phyloP scores from a whole-genome alignment of 208 protist species.

The Trypanosoma grayi region DNA sequence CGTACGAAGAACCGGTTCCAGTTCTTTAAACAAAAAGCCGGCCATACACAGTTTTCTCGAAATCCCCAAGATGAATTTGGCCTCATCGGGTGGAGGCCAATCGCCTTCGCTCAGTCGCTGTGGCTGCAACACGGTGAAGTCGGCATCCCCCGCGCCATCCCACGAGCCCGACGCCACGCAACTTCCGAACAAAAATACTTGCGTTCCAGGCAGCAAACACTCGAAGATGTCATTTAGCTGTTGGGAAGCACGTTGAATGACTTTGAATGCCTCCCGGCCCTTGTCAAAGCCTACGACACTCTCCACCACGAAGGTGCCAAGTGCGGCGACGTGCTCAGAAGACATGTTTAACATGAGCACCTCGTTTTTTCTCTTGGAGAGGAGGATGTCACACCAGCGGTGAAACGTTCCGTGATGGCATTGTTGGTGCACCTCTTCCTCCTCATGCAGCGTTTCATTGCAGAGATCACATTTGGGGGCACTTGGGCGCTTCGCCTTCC shows the following conservation, averaged over 20 bases:
- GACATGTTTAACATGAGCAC: not conserved
- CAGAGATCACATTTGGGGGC: constrained; percentile 10
- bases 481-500: not conserved
- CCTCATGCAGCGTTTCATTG: not conserved
- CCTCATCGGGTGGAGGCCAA: constrained; percentile 23
- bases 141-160: constrained; percentile 74
- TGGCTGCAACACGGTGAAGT: constrained; percentile 53
- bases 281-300: constrained; percentile 35
- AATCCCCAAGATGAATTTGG: constrained; percentile 18
- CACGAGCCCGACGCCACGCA: constrained; percentile 70
- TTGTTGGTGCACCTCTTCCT: constrained; percentile 4
- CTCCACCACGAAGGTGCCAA: constrained; percentile 40
- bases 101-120: not conserved
- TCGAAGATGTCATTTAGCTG: constrained; percentile 36
- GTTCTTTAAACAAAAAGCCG: constrained; percentile 65
- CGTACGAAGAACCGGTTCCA: constrained; percentile 45
- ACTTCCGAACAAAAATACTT: constrained; percentile 75
- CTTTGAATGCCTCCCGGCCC: constrained; percentile 39
- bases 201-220: constrained; percentile 5
- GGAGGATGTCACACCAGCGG: constrained; percentile 4
- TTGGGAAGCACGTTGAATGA: constrained; percentile 37
- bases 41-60: constrained; percentile 31
- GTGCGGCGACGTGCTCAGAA: not conserved
- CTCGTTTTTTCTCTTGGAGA: not conserved
- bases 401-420: not conserved